Evolutionary conservation across 2,329 filamentous ascomycete species (phyloP), one percentile per base, ranked within the genome.

Genomic region (Sporothrix pseudoabietina): DNA sequence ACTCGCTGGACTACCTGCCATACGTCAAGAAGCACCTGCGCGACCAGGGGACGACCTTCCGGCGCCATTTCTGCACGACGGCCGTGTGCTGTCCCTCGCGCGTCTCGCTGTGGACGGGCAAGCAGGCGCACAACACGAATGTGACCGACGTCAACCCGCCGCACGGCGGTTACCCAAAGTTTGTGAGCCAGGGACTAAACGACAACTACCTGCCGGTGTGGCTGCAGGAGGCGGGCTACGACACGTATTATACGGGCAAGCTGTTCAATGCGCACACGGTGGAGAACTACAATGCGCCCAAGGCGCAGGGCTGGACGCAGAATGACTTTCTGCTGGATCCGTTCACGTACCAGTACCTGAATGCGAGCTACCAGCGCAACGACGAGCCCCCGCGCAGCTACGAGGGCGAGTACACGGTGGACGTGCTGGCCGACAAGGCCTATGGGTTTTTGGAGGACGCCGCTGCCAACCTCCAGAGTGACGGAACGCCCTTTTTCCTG

Each of bases 191-290:
- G 71, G 90, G 91, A 0, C 84, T 88, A 74, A 92, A 93, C 73
- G 85, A 90, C 1, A 86, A 90, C 49, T 92, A 91, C 74, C 84
- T 93, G 0, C 91, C 91, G 0, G 79, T 93, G 0, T 93, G 91
- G 90, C 80, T 94, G n/a, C 89, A 92, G 76, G 79, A 86, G 4
- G 87, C 87, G 0, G 90, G 90, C 0, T 93, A 93, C 78, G 87
- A 88, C 76, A 92, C 91, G 0, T 92, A 91, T 77, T 93, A 93
- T 77, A 88, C 87, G 0, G 91, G 90, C n/a, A 93, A 94, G 78
- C 82, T 92, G 4, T 90, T 91, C 81, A 93, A 93, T 76, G 83
- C 85, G 0, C 90, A 92, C 70, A 87, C 83, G 0, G 82, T 87
- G 1, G 77, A 84, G 0, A 92, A 91, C 74, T 93, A 91, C 78